phyloP scores from a whole-genome alignment of 148 eudicot genomes.

The Mesembryanthemum crystallinum region DNA sequence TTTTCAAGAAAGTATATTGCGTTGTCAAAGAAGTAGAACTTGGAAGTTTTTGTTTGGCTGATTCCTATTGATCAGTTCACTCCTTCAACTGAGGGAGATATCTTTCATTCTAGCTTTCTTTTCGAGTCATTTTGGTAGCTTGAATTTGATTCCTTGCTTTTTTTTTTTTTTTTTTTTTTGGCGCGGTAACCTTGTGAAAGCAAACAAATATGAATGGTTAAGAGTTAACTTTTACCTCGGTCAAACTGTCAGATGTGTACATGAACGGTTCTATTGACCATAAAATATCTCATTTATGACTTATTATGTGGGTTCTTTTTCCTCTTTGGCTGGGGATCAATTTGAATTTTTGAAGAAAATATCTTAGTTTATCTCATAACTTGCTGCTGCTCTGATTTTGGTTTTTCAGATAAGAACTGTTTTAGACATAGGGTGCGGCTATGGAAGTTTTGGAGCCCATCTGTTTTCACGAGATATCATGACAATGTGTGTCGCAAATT shows the following conservation, averaged over 20 bases:
- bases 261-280: not conserved
- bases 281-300: not conserved
- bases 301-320: not conserved
- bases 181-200: too few species aligned
- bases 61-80: not conserved
- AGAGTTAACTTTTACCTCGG: not conserved
- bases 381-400: not conserved
- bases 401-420: constrained; percentile 74
- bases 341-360: not conserved
- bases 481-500: constrained; percentile 85
- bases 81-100: not conserved
- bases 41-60: not conserved
- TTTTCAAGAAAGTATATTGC: not conserved
- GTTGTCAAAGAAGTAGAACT: not conserved
- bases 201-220: too few species aligned
- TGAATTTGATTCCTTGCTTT: not conserved
- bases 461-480: constrained; percentile 61
- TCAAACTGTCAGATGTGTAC: not conserved
- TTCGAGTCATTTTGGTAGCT: not conserved
- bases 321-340: not conserved
- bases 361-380: not conserved
- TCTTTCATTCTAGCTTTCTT: not conserved
- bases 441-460: constrained; percentile 97
- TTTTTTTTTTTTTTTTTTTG: not conserved
- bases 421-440: constrained; percentile 95